A percentile compares a stretch with the other conserved stretches of the same genome.
phyloP scores from a whole-genome alignment of 441 rosid species.

The Populus hybrid region DNA sequence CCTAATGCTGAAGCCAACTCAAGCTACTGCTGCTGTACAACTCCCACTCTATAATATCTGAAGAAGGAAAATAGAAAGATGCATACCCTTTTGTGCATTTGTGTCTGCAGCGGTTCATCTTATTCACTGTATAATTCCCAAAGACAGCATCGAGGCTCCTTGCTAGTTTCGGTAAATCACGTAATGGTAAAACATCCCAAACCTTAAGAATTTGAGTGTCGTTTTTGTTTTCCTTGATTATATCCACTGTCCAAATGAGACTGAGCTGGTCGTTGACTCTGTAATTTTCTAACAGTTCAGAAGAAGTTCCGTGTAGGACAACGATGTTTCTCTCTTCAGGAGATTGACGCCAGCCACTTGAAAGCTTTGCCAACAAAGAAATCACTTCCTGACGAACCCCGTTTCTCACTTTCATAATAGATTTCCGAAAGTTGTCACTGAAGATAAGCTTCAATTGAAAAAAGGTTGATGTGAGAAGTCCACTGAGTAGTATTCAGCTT shows the following conservation, averaged over 20 bases:
- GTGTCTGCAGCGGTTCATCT: constrained; percentile 3
- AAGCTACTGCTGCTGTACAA: background rate
- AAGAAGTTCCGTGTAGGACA: background rate
- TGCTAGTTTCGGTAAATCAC: constrained; percentile 16
- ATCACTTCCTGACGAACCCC: constrained; percentile 8
- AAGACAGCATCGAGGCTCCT: constrained; percentile 16
- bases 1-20: background rate
- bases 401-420: constrained; percentile 18
- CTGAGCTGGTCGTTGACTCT: constrained; percentile 17
- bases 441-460: constrained; percentile 28
- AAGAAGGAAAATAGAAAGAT: background rate
- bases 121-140: background rate
- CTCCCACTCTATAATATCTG: background rate
- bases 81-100: background rate
- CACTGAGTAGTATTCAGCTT: background rate
- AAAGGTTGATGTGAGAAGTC: background rate
- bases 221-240: constrained; percentile 9
- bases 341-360: constrained; percentile 37
- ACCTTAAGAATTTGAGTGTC: constrained; percentile 37
- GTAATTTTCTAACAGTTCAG: constrained; percentile 22
- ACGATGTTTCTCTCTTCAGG: constrained; percentile 1
- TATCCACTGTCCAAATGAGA: constrained; percentile 36
- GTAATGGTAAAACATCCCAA: constrained; percentile 39
- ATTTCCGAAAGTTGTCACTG: constrained; percentile 30
- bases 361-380: constrained; percentile 25